These are phyloP conservation scores for Marasmius oreades DNA, from an alignment of 1,284 basidiomycete species.

Conservation along the genomic window DNA sequence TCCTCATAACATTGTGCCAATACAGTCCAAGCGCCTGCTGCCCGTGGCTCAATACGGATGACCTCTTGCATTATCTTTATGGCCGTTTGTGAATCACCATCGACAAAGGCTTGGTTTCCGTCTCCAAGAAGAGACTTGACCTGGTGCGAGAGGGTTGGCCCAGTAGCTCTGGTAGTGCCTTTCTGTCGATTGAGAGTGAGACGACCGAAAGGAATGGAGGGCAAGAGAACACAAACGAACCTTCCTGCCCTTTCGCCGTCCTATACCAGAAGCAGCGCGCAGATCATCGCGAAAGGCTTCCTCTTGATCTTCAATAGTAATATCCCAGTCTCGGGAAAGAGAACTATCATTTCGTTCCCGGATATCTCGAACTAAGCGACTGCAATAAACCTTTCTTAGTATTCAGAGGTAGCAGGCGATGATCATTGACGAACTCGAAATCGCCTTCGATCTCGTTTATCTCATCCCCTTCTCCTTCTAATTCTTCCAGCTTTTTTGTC, in stretches of 20 bases:
- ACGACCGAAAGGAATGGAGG: background rate
- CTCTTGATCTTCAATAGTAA: slow-evolving; percentile 61
- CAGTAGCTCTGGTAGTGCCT: slow-evolving; percentile 23
- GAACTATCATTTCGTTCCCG: slow-evolving; percentile 47
- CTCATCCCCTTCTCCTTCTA: slow-evolving; percentile 13
- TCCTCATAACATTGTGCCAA: slow-evolving; percentile 80
- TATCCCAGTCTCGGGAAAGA: slow-evolving; percentile 65
- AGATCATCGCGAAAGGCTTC: slow-evolving; percentile 68
- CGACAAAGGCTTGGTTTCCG: slow-evolving; percentile 86
- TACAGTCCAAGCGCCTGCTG: slow-evolving; percentile 82
- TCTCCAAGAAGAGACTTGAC: slow-evolving; percentile 80
- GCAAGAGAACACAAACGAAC: slow-evolving; percentile 10
- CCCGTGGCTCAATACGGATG: slow-evolving; percentile 89
- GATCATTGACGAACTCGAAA: slow-evolving; percentile 36
- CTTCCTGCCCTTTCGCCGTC: slow-evolving; percentile 51
- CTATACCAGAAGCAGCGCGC: slow-evolving; percentile 66
- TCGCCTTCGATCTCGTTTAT: slow-evolving; percentile 44
- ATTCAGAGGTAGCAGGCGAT: background rate
- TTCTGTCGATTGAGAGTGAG: slow-evolving; percentile 25
- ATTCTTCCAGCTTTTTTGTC: background rate
- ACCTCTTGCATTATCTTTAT: slow-evolving; percentile 87
- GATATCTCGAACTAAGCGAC: slow-evolving; percentile 63
- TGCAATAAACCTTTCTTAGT: slow-evolving; percentile 21
- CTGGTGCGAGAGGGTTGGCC: slow-evolving; percentile 74
- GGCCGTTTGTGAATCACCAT: slow-evolving; percentile 64